These are phyloP conservation scores for Ophiostoma montium DNA, from an alignment of 2,329 filamentous ascomycete species.

Conservation along the genomic window DNA sequence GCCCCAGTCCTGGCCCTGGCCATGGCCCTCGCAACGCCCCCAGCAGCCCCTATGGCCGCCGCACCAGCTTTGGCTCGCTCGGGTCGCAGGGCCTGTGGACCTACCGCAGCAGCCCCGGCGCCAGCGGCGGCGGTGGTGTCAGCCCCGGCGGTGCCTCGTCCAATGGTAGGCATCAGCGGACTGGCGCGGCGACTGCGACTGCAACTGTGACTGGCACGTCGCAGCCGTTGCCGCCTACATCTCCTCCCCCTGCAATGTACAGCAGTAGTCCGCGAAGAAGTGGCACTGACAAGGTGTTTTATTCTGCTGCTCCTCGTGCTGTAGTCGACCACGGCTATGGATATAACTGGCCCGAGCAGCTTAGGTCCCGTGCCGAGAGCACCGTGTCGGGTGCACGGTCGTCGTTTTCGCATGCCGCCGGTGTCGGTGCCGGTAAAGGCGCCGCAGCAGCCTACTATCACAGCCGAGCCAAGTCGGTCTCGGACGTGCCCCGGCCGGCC, in stretches of 20 bases:
- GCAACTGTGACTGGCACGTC: too few species aligned
- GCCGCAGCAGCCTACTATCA: conserved; percentile 24
- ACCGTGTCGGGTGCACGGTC: conserved; percentile 45
- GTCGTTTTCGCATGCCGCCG: conserved; percentile 42
- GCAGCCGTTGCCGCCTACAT: too few species aligned
- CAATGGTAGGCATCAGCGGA: too few species aligned
- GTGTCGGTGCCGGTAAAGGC: conserved; percentile 8
- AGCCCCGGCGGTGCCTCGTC: not conserved
- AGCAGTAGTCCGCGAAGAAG: conserved; percentile 23
- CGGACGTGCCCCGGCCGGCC: conserved; percentile 30
- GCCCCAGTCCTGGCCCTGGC: too few species aligned
- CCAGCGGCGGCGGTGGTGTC: conserved; percentile 4
- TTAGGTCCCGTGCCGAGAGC: conserved; percentile 82
- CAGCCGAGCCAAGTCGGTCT: conserved; percentile 56
- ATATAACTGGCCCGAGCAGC: conserved; percentile 95
- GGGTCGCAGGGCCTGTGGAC: conserved; percentile 57
- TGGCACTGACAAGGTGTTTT: conserved; percentile 47
- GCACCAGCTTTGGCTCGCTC: conserved; percentile 82
- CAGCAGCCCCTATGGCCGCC: conserved; percentile 30
- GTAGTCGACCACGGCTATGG: too few species aligned
- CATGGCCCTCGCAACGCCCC: conserved; percentile 30
- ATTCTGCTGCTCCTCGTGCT: conserved; percentile 36
- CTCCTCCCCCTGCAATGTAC: not conserved
- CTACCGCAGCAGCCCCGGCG: conserved; percentile 20
- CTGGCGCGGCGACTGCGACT: too few species aligned